Base-by-base conservation (phyloP, 116 monocot species). In the Dioscorea cayenensis region DNA sequence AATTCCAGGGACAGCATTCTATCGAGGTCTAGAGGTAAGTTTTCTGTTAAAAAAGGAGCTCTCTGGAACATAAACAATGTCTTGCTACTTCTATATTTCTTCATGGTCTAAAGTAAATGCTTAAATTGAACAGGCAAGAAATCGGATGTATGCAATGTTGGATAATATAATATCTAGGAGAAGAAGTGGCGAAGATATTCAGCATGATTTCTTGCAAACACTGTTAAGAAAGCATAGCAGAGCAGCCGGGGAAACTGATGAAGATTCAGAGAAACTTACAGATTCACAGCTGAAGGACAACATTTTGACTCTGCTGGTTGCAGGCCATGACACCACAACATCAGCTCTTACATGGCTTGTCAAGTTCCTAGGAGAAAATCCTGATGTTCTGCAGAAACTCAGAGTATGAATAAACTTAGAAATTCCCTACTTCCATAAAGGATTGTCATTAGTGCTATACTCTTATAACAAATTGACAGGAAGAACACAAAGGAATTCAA, bases 261-360 rank as follows among this genome's bases (percentile, higher is more conserved):
- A 70, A 19, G 64, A 69, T 35, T 28, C 29, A 0, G n/a, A 73
- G 23, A 70, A 74, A 49, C 79, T 79, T 20, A 74, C 70, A 50
- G 79, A 79, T 22, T 16, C 70, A 38, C 74, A 79, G 74, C 55
- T 79, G 63, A 79, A 79, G 62, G 74, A 79, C 70, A 74, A 79
- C 65, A 69, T 74, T 14, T 43, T 74, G 14, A 74, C 73, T 37
- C 70, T 79, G 28, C 65, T 79, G 0, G 20, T 79, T 28, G 79
- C 79, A 37, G 79, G 79, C 7, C 70, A 79, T 59, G 79, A 74
- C 64, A 74, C 74, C 12, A 79, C 79, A 4, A 74, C 79, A 18
- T 70, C 79, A 48, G 70, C 65, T 14, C 74, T 74, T 19, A 73
- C 73, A 32, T 79, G 79, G 73, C 20, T 74, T 52, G 36, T 79